phyloP scores from a whole-genome alignment of 345 rosid species.

The Populus simonii region DNA sequence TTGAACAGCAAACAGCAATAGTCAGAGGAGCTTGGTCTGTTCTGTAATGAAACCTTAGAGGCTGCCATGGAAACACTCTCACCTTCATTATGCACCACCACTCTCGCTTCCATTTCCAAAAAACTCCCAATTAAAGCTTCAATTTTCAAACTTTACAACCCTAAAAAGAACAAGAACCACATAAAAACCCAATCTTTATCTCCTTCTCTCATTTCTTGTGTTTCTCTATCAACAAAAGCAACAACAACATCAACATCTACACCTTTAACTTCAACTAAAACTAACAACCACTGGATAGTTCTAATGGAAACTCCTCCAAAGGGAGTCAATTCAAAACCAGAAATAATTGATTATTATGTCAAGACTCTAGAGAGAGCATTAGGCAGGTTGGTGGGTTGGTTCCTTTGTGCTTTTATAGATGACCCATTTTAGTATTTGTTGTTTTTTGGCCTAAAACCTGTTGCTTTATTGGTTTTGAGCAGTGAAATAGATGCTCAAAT shows the following conservation, averaged over 20 bases:
- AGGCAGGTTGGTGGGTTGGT: slow-evolving; percentile 47
- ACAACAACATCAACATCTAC: slow-evolving; percentile 25
- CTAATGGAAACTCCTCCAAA: slow-evolving; percentile 52
- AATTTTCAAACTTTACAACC: slow-evolving; percentile 8
- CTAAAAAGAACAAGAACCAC: slow-evolving; percentile 7
- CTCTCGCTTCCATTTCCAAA: slow-evolving; percentile 7
- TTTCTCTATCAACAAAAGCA: slow-evolving; percentile 24
- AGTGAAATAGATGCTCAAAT: slow-evolving; percentile 76
- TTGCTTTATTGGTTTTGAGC: slow-evolving; percentile 10
- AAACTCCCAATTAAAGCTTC: slow-evolving; percentile 10
- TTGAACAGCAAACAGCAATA: neutral
- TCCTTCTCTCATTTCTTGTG: slow-evolving; percentile 6
- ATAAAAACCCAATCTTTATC: slow-evolving; percentile 16
- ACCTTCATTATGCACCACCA: slow-evolving; percentile 13
- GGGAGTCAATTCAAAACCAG: slow-evolving; percentile 43
- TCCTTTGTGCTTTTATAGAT: neutral
- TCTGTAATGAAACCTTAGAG: neutral
- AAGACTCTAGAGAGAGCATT: slow-evolving; percentile 44
- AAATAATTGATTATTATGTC: slow-evolving; percentile 60
- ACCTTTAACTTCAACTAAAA: slow-evolving; percentile 9
- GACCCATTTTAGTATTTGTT: neutral
- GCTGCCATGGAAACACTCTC: slow-evolving; percentile 33
- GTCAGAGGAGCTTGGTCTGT: neutral
- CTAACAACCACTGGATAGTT: slow-evolving; percentile 57
- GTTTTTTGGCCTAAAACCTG: neutral